Base-by-base conservation (phyloP, 352 stramenopile genomes). In the Phytophthora pistaciae region DNA sequence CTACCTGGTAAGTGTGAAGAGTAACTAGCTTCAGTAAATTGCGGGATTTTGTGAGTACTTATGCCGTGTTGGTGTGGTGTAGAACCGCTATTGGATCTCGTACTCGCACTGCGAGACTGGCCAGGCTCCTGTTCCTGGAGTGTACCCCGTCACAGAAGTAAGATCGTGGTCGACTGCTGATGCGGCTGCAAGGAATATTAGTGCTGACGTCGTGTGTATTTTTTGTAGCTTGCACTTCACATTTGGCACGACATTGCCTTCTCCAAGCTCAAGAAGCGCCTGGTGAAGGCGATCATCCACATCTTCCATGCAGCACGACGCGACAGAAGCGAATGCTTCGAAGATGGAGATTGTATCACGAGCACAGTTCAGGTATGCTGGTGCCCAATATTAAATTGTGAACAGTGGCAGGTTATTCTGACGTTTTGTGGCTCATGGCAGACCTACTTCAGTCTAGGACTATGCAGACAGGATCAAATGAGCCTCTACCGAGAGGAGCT, bases 61-160 rank as follows among this genome's bases (percentile, higher is more conserved):
- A 54, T 11, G n/a, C 5, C 27, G 44, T 11, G 18, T n/a, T 42
- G 25, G 50, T 57, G 18, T 60, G 42, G 6, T 66, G 16, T 44
- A 91, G 84, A 94, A 96, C 56, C 88, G 90, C 23, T 96, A 95
- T 63, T 96, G 90, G 90, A 95, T 96, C 68, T 86, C 81, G 40
- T 96, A 94, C 67, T 93, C 90, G 5, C 90, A 96, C 48, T 96
- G 86, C 33, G 85, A 94, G 66, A 95, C 85, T 23, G 90, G 90
- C 3, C 86, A 95, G 60, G 90, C 90, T 7, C 90, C 90, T 52
- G 87, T 96, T 61, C 87, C 86, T 31, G 90, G 90, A 20, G 90
- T 96, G 38, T 96, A 94, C 69, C 82, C 90, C 6, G 75, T 96
- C 25, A 89, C 88, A 14, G 88, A 96, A 77, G 90, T 95, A 78